phyloP scores from a whole-genome alignment of 2,329 filamentous ascomycete genomes.

The Pyrenochaeta sp. region DNA sequence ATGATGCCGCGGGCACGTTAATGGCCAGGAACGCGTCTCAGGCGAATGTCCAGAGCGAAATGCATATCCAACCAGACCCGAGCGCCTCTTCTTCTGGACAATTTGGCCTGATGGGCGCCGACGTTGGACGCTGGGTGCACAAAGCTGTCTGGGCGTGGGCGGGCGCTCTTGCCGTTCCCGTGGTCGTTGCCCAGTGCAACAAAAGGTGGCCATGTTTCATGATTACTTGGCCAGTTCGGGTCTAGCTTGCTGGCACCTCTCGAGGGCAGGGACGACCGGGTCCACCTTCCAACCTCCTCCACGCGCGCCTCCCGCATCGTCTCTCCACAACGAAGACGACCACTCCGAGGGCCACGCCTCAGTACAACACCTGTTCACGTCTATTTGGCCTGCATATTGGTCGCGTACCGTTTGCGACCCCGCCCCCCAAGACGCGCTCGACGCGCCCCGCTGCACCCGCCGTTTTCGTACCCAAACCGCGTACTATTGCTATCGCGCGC shows the following conservation, averaged over 20 bases:
- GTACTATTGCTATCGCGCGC: slow-evolving; percentile 8
- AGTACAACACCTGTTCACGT: slow-evolving; percentile 4
- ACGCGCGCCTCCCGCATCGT: slow-evolving; percentile 12
- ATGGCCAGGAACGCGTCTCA: slow-evolving; percentile 16
- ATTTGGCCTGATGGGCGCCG: slow-evolving; percentile 8
- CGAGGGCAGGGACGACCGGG: slow-evolving; percentile 7
- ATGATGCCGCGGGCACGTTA: slow-evolving; percentile 13
- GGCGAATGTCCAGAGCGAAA: slow-evolving; percentile 9
- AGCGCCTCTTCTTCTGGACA: slow-evolving; percentile 10
- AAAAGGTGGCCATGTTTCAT: slow-evolving; percentile 10
- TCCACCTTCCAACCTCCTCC: slow-evolving; percentile 16
- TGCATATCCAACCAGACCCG: slow-evolving; percentile 17
- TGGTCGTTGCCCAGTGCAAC: slow-evolving; percentile 25
- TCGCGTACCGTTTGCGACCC: slow-evolving; percentile 23
- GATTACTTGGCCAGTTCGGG: slow-evolving; percentile 3
- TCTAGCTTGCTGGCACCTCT: slow-evolving; percentile 10
- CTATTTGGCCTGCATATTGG: slow-evolving; percentile 4
- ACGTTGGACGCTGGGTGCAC: slow-evolving; percentile 20
- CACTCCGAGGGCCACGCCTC: slow-evolving; percentile 5
- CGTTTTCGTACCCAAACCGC: slow-evolving; percentile 16
- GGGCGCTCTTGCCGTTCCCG: not conserved
- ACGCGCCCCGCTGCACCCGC: slow-evolving; percentile 28
- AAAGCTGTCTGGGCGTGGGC: slow-evolving; percentile 16
- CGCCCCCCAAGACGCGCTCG: slow-evolving; percentile 24
- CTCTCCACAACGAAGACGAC: slow-evolving; percentile 12